A percentile compares a stretch with the other conserved stretches of the same genome.
These are phyloP conservation scores for Elongisporangium prolatum DNA, from an alignment of 352 stramenopile genomes.

Conservation along the genomic window DNA sequence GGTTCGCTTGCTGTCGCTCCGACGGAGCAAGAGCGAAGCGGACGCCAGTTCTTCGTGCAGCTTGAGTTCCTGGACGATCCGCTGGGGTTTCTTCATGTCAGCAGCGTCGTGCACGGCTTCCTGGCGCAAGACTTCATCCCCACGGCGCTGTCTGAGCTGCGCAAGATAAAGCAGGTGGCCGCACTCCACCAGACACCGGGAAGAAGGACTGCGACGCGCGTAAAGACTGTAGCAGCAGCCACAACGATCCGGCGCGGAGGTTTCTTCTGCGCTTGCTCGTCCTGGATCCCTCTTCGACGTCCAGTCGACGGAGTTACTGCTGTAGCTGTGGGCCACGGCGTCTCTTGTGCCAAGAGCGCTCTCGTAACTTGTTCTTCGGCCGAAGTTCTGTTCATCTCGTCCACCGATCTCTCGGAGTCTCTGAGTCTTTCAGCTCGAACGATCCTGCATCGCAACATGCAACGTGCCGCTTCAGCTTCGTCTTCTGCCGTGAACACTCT, in stretches of 20 bases:
- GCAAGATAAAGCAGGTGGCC: neutral
- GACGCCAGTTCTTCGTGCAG: slow-evolving; percentile 49
- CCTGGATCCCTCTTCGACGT: slow-evolving; percentile 40
- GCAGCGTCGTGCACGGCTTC: slow-evolving; percentile 47
- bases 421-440: slow-evolving; percentile 6
- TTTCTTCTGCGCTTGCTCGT: slow-evolving; percentile 47
- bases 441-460: neutral
- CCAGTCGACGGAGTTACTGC: neutral
- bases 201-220: neutral
- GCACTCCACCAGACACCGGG: neutral
- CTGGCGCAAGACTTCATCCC: slow-evolving; percentile 31
- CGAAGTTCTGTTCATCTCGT: slow-evolving; percentile 52
- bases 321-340: slow-evolving; percentile 1
- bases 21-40: slow-evolving; percentile 14
- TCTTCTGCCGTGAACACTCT: neutral
- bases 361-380: slow-evolving; percentile 32
- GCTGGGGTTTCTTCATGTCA: slow-evolving; percentile 41
- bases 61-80: slow-evolving; percentile 41
- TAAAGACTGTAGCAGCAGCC: slow-evolving; percentile 7
- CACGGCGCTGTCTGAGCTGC: neutral
- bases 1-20: slow-evolving; percentile 27
- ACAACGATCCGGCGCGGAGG: slow-evolving; percentile 28
- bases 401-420: slow-evolving; percentile 23
- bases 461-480: neutral
- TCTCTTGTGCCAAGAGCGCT: slow-evolving; percentile 40